Conservation (phyloP, 1,139 yeast species). For the Candida tetrigidarum region DNA sequence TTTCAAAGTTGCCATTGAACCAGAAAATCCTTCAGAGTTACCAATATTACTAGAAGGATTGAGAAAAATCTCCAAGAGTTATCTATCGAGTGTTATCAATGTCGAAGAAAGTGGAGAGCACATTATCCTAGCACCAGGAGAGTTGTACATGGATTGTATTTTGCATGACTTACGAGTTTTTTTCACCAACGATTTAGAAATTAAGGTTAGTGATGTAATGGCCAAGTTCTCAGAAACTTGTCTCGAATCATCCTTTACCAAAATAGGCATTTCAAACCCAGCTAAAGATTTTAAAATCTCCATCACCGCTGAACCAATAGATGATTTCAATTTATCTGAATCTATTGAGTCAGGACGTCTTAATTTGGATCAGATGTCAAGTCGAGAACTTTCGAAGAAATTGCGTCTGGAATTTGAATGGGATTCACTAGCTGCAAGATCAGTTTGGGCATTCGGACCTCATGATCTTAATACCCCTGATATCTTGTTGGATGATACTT, state of each 20-base stretch:
- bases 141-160: conserved; percentile 82
- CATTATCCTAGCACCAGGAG: conserved; percentile 82
- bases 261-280: conserved; percentile 58
- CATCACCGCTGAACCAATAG: conserved; percentile 78
- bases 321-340: conserved; percentile 46
- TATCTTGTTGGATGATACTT: conserved; percentile 74
- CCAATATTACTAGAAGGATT: conserved; percentile 75
- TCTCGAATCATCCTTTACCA: conserved; percentile 65
- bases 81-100: conserved; percentile 65
- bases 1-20: conserved; percentile 83
- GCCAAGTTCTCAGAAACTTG: conserved; percentile 83
- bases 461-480: conserved; percentile 56
- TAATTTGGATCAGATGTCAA: conserved; percentile 37
- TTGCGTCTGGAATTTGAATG: conserved; percentile 67
- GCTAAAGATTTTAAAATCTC: conserved; percentile 64
- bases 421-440: conserved; percentile 85
- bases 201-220: conserved; percentile 86
- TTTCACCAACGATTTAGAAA: conserved; percentile 62
- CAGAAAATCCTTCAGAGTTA: conserved; percentile 75
- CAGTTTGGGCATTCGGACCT: conserved; percentile 83
- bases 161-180: conserved; percentile 73
- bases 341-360: conserved; percentile 63
- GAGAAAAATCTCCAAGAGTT: conserved; percentile 62
- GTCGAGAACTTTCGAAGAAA: conserved; percentile 49
- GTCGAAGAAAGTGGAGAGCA: conserved; percentile 94